These are phyloP conservation scores for Phlebiopsis gigantea DNA, from an alignment of 768 basidiomycete genomes.

Conservation along the genomic window DNA sequence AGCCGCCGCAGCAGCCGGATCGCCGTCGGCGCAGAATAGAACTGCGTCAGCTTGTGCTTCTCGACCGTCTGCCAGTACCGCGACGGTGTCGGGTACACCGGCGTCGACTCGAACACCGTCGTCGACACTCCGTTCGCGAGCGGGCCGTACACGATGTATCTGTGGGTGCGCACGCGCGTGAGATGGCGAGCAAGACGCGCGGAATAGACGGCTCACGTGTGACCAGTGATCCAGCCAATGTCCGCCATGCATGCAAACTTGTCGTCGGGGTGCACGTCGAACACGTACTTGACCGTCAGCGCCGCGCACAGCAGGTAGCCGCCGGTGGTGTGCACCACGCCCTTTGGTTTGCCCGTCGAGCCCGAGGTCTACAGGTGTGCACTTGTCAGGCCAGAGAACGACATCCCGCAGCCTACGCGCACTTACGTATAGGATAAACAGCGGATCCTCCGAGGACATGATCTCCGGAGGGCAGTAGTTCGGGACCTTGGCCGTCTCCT, in stretches of 20 bases:
- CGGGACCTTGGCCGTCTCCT: conserved; percentile 79
- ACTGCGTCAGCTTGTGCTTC: conserved; percentile 90
- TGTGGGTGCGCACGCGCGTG: conserved; percentile 17
- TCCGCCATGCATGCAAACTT: conserved; percentile 98
- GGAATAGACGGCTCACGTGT: conserved; percentile 61
- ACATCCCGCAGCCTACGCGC: not conserved
- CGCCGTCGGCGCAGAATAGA: conserved; percentile 93
- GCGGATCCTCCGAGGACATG: conserved; percentile 90
- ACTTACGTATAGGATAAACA: conserved; percentile 97
- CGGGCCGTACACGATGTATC: conserved; percentile 94
- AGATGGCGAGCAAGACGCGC: not conserved
- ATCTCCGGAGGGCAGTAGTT: conserved; percentile 84
- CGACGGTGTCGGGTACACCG: conserved; percentile 92
- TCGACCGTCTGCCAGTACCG: conserved; percentile 97
- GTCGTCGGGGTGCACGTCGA: conserved; percentile 96
- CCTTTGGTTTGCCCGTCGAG: conserved; percentile 95
- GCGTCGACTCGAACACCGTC: conserved; percentile 92
- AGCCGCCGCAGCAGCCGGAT: conserved; percentile 86
- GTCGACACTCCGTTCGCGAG: conserved; percentile 82
- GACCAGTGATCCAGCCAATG: conserved; percentile 98
- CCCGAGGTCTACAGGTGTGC: conserved; percentile 68
- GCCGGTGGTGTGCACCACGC: conserved; percentile 86
- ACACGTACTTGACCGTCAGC: conserved; percentile 93
- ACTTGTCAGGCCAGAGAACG: no score
- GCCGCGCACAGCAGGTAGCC: conserved; percentile 92